These are phyloP conservation scores for Endoconidiophora laricicola DNA, from an alignment of 2,329 filamentous ascomycete species.

Conservation along the genomic window DNA sequence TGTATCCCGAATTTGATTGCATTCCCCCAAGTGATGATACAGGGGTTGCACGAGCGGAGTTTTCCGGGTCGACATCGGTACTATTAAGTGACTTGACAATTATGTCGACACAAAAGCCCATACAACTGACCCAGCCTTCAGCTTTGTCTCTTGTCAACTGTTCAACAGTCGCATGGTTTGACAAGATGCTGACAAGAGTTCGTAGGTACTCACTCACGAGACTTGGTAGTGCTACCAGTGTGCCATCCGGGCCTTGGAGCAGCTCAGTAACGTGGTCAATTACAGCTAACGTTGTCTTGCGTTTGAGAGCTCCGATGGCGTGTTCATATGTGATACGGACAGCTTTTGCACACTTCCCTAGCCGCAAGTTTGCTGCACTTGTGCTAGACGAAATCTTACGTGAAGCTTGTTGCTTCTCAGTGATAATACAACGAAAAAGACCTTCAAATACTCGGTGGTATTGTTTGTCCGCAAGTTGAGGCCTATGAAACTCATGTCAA, in stretches of 20 bases:
- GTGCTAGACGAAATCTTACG: conserved; percentile 35
- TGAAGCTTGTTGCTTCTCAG: conserved; percentile 50
- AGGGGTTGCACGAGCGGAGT: no score
- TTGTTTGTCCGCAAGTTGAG: conserved; percentile 50
- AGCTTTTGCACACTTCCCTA: conserved; percentile 53
- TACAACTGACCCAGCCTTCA: conserved; percentile 50
- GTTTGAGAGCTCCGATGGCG: conserved; percentile 49
- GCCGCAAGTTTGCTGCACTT: conserved; percentile 34
- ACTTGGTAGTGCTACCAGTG: conserved; percentile 40
- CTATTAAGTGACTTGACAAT: conserved; percentile 36
- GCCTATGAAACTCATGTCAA: background rate
- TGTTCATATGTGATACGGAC: conserved; percentile 56
- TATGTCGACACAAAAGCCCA: conserved; percentile 54
- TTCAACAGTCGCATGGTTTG: conserved; percentile 62
- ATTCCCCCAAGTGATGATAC: no score
- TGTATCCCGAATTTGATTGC: conserved; percentile 2
- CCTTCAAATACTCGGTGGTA: conserved; percentile 70
- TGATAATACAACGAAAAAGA: conserved; percentile 51
- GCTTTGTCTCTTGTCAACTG: conserved; percentile 43
- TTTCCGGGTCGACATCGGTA: conserved; percentile 17
- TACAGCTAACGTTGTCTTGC: conserved; percentile 62
- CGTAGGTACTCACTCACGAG: conserved; percentile 66
- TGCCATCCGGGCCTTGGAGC: conserved; percentile 43
- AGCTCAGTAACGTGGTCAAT: conserved; percentile 69
- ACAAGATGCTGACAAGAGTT: conserved; percentile 52